Conservation (phyloP, 305 asterid species). For the Andrographis paniculata region DNA sequence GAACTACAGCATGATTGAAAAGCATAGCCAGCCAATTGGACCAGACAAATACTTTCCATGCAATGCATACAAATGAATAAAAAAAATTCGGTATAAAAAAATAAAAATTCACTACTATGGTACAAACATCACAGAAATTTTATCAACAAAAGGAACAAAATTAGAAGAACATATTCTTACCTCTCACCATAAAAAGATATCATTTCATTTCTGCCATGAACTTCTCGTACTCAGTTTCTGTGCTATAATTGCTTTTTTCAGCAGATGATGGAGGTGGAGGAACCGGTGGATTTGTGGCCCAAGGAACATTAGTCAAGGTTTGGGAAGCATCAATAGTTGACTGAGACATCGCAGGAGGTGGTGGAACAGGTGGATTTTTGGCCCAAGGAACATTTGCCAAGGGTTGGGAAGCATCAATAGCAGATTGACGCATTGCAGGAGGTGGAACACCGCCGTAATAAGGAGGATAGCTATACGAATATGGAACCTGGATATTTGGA, state of each 20-base stretch:
- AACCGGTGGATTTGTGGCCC: conserved; percentile 64
- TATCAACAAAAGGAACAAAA: neutral
- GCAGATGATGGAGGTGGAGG: conserved; percentile 56
- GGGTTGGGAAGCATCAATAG: conserved; percentile 47
- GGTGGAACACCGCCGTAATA: conserved; percentile 69
- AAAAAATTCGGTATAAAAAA: no score
- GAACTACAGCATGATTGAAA: no score
- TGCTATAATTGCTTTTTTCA: conserved; percentile 43
- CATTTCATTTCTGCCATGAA: conserved; percentile 93
- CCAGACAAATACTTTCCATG: no score
- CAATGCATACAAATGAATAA: no score
- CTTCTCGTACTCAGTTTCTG: conserved; percentile 82
- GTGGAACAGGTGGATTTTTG: conserved; percentile 51
- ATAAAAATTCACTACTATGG: neutral
- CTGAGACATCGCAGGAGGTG: conserved; percentile 47
- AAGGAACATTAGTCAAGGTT: conserved; percentile 56
- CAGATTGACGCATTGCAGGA: conserved; percentile 39
- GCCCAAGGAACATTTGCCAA: conserved; percentile 77
- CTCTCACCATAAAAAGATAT: conserved; percentile 17
- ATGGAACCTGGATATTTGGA: conserved; percentile 44
- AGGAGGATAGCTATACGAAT: conserved; percentile 57
- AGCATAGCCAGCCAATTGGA: no score
- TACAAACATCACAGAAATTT: neutral
- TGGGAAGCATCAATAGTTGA: conserved; percentile 45
- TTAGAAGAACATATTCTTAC: conserved; percentile 21